Percentiles rank a stretch among this genome's conserved stretches.
Conservation (phyloP, 192 early-diverging fungal genomes). For the Phycomyces nitens region DNA sequence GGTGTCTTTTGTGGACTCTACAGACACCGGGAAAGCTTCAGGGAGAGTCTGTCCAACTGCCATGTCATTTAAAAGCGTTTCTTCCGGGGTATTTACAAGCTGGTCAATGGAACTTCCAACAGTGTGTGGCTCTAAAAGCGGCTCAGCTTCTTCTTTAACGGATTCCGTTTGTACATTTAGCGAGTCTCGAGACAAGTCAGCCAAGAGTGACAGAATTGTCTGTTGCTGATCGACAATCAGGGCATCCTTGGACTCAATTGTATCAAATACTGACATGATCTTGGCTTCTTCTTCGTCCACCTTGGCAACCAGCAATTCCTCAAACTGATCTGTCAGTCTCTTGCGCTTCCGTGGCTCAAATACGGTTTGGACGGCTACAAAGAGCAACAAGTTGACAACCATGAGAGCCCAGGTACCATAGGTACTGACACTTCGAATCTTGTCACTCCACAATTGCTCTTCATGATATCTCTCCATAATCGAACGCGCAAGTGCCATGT, state of each 20-base stretch:
- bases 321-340: constrained; percentile 64
- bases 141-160: no score
- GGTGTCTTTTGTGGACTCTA: no score
- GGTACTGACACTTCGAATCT: constrained; percentile 72
- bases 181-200: background rate
- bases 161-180: background rate
- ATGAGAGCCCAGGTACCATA: constrained; percentile 76
- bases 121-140: no score
- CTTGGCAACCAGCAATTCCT: constrained; percentile 49
- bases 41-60: no score
- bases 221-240: constrained; percentile 34
- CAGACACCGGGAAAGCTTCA: no score
- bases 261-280: constrained; percentile 28
- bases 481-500: constrained; percentile 55
- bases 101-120: no score
- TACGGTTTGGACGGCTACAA: constrained; percentile 67
- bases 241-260: constrained; percentile 35
- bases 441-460: constrained; percentile 85
- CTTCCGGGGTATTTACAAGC: no score
- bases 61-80: no score
- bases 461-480: constrained; percentile 82
- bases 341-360: constrained; percentile 70
- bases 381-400: constrained; percentile 60
- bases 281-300: constrained; percentile 45
- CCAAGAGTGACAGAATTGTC: constrained; percentile 18